phyloP scores from a whole-genome alignment of 345 rosid species.

The Psidium friedrichsthalianum region DNA sequence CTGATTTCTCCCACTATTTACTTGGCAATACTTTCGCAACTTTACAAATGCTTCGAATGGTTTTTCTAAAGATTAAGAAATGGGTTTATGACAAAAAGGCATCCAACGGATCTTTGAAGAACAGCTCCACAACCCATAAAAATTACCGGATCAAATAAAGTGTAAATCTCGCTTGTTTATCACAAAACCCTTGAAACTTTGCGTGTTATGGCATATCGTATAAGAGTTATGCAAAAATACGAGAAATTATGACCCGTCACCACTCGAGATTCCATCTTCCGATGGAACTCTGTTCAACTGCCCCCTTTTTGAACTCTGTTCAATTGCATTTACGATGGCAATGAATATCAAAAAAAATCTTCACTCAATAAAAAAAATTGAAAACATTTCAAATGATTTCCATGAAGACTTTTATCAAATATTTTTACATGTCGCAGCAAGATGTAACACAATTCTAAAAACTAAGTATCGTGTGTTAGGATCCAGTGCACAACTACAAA shows the following conservation, averaged over 20 bases:
- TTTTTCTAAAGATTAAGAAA: not conserved
- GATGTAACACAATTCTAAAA: not conserved
- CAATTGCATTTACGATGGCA: not conserved
- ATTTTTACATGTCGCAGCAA: not conserved
- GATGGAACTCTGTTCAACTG: not conserved
- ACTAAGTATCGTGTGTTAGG: not conserved
- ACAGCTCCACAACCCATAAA: too few species aligned
- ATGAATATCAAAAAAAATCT: not conserved
- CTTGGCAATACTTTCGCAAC: not conserved
- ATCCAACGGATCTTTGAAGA: not conserved
- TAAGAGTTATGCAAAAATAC: not conserved
- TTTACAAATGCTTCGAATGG: rapidly evolving
- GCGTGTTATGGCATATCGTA: not conserved
- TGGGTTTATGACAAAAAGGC: too few species aligned
- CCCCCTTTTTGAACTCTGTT: not conserved
- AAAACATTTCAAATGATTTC: not conserved
- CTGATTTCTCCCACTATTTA: not conserved
- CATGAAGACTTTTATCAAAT: not conserved
- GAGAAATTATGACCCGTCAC: not conserved
- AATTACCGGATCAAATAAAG: too few species aligned
- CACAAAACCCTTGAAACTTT: not conserved
- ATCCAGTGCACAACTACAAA: too few species aligned
- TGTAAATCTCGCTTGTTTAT: not conserved
- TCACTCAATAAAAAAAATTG: not conserved
- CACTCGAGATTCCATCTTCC: not conserved